Conservation (phyloP, 805 yeast species). For the Spathaspora girioi region DNA sequence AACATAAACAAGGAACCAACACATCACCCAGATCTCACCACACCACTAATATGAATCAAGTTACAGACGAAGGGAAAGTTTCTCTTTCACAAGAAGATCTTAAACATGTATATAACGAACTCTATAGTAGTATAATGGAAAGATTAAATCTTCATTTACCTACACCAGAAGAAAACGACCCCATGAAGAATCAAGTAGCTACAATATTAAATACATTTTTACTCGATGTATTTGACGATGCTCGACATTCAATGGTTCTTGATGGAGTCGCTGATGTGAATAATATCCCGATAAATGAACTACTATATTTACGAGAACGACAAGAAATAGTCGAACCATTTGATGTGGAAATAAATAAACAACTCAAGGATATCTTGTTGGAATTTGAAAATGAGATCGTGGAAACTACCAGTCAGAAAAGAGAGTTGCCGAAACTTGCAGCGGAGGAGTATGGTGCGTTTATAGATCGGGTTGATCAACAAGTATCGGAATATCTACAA, state of each 20-base stretch:
- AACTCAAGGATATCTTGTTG: constrained; percentile 52
- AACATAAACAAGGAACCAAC: background rate
- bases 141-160: constrained; percentile 51
- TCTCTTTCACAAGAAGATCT: constrained; percentile 53
- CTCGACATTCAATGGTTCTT: constrained; percentile 52
- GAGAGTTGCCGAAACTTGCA: constrained; percentile 46
- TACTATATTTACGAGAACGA: constrained; percentile 25
- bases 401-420: constrained; percentile 51
- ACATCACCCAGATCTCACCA: too few species aligned
- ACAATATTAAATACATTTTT: constrained; percentile 43
- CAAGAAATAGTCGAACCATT: constrained; percentile 60
- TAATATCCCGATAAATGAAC: constrained; percentile 18
- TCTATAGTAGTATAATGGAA: constrained; percentile 37
- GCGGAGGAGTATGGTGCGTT: constrained; percentile 32
- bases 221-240: constrained; percentile 52
- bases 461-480: constrained; percentile 26
- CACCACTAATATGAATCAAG: background rate
- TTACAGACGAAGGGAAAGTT: constrained; percentile 30
- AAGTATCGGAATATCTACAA: constrained; percentile 23
- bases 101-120: constrained; percentile 42
- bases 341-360: constrained; percentile 59
- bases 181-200: constrained; percentile 43
- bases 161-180: constrained; percentile 34
- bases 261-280: constrained; percentile 40
- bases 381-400: constrained; percentile 63